Evolutionary conservation across 2,329 filamentous ascomycete species (phyloP).

Genomic region (Colletotrichum cordylinicola): DNA sequence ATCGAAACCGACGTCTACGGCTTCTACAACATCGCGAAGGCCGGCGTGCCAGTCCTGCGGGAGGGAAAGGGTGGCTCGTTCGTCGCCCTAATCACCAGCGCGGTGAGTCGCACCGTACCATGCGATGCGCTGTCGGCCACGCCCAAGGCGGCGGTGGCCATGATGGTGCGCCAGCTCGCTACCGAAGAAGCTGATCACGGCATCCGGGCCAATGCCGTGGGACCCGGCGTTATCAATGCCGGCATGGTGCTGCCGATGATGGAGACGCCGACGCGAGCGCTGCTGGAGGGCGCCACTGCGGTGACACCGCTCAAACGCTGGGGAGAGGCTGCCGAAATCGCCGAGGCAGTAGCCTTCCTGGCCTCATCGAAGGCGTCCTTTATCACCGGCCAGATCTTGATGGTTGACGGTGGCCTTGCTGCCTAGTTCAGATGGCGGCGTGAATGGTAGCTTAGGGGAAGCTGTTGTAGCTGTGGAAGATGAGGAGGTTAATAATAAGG

Average conservation of each 20-base stretch:
- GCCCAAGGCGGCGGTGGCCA: background rate
- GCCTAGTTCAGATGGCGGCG: background rate
- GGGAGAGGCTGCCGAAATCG: background rate
- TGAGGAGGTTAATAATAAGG: background rate
- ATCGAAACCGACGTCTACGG: background rate
- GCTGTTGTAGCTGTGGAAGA: background rate
- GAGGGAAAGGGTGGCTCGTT: background rate
- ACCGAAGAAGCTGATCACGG: background rate
- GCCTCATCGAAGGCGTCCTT: background rate
- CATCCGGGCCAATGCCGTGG: background rate
- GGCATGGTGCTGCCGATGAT: background rate
- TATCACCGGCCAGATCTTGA: background rate
- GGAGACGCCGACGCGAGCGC: background rate
- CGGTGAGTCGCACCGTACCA: background rate
- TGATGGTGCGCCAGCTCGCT: background rate
- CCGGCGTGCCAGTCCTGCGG: background rate
- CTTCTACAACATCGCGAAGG: background rate
- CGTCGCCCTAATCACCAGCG: background rate
- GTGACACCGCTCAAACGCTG: background rate
- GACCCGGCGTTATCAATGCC: background rate
- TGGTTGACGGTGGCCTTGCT: background rate
- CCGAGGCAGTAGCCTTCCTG: background rate
- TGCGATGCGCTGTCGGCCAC: background rate
- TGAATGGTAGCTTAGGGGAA: background rate
- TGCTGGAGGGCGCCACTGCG: background rate